These are phyloP conservation scores for Arabidopsis lyrata DNA, from an alignment of 441 rosid species.

Conservation along the genomic window DNA sequence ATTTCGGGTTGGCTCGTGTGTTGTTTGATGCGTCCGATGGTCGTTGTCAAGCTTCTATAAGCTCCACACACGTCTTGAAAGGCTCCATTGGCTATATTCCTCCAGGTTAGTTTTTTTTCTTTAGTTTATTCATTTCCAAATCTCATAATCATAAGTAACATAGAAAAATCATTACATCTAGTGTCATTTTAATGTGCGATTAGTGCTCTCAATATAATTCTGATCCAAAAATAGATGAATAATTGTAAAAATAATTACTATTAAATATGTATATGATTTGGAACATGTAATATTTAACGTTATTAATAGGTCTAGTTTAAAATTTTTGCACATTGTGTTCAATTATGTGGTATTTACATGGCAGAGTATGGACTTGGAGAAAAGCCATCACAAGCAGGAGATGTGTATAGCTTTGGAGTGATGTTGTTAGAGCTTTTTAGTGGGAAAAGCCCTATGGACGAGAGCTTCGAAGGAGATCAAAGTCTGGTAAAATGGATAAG, in stretches of 20 bases:
- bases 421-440: slow-evolving; percentile 57
- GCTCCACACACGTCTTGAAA: slow-evolving; percentile 50
- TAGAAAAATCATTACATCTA: too few relatives aligned
- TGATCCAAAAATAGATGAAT: too few relatives aligned
- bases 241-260: too few relatives aligned
- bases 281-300: too few relatives aligned
- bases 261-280: too few relatives aligned
- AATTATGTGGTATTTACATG: not conserved
- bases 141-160: not conserved
- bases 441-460: slow-evolving; percentile 55
- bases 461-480: slow-evolving; percentile 44
- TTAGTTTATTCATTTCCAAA: not conserved
- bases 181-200: too few relatives aligned
- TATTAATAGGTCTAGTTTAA: too few relatives aligned
- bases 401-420: slow-evolving; percentile 63
- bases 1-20: slow-evolving; percentile 59
- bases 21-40: slow-evolving; percentile 38
- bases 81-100: slow-evolving; percentile 67
- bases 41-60: slow-evolving; percentile 45
- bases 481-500: slow-evolving; percentile 51
- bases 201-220: too few relatives aligned
- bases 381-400: slow-evolving; percentile 56
- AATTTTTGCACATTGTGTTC: too few relatives aligned
- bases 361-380: slow-evolving; percentile 63
- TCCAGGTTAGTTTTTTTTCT: slow-evolving; percentile 48